Evolutionary conservation across 139 green algal species (phyloP), one percentile per base, ranked within the genome.

Genomic region (Penium margaritaceum): DNA sequence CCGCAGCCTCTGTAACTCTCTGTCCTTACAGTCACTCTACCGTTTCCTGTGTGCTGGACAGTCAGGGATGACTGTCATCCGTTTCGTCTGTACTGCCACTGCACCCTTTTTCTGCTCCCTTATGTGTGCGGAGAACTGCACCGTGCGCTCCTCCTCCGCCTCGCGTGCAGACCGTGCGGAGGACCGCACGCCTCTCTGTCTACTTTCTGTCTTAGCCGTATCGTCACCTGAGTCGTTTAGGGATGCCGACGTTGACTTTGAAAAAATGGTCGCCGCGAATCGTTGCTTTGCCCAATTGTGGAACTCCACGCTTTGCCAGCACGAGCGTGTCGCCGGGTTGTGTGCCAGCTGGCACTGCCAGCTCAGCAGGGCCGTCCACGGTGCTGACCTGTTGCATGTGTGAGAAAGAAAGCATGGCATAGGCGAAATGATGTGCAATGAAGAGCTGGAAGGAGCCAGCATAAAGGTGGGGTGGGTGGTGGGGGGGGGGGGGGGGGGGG

Each of bases 291-390:
- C 90, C 91, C 12, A 98, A 85, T n/a, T 84, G 84, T 0, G 92
- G 92, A 43, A 97, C 94, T 1, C 94, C 94, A 0, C 91, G 81
- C 88, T 96, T 96, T 64, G 85, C 80, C 91, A 99, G 96, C 24
- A 98, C 84, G 74, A 99, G 78, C 4, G 89, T 96, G 9, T 95
- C 96, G 58, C 89, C 90, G 0, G 94, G 94, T 84, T 99, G 94
- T 17, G 91, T 97, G 67, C 74, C 74, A 6, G 82, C 57, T 12
- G 94, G 94, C 39, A 99, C 89, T 80, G 95, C 95, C 21, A 99
- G 85, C 76, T 99, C 94, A 54, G 97, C 91, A 32, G 78, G 61
- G 0, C 91, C 93, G 66, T 98, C 92, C 35, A 98, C 90, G 2
- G 91, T 97, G 5, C 83, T 82, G 15, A 78, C 70, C 70, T 78